These are phyloP conservation scores for Viola odorata DNA, from an alignment of 345 rosid species.

Conservation along the genomic window DNA sequence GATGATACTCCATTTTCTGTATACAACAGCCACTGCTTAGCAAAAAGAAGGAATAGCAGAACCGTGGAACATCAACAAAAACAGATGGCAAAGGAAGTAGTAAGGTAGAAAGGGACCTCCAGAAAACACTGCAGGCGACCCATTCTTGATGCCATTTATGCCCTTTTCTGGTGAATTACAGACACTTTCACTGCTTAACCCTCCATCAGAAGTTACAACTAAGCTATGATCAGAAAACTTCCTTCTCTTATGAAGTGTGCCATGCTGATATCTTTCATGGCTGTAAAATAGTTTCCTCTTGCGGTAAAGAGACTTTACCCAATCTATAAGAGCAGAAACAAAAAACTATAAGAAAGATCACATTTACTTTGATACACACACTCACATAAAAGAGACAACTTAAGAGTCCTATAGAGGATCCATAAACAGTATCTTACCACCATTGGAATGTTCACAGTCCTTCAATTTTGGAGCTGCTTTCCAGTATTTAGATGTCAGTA, in stretches of 20 bases:
- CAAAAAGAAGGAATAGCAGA: constrained; percentile 4
- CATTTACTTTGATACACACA: background rate
- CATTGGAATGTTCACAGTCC: constrained; percentile 46
- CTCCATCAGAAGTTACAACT: constrained; percentile 59
- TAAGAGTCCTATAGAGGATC: constrained; percentile 1
- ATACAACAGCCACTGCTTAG: constrained; percentile 23
- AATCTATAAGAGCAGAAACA: constrained; percentile 23
- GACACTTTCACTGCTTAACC: constrained; percentile 78
- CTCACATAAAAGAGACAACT: background rate
- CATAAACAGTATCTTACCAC: constrained; percentile 42
- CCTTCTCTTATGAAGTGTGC: constrained; percentile 53
- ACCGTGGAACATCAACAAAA: constrained; percentile 8
- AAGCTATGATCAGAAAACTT: constrained; percentile 49
- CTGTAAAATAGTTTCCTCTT: constrained; percentile 52
- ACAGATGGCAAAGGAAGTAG: constrained; percentile 1
- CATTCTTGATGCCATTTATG: constrained; percentile 29
- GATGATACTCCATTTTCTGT: constrained; percentile 46
- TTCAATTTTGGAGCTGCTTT: constrained; percentile 53
- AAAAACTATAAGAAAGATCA: constrained; percentile 14
- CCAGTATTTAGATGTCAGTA: constrained; percentile 57
- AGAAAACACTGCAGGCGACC: constrained; percentile 20
- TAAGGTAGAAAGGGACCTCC: constrained; percentile 36
- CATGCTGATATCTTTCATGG: constrained; percentile 40
- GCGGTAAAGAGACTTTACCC: constrained; percentile 41
- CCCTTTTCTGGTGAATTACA: constrained; percentile 60